A percentile compares a stretch with the other conserved stretches of the same genome.
phyloP scores from a whole-genome alignment of 768 basidiomycete genomes.

The Podaxis mareebaensis region DNA sequence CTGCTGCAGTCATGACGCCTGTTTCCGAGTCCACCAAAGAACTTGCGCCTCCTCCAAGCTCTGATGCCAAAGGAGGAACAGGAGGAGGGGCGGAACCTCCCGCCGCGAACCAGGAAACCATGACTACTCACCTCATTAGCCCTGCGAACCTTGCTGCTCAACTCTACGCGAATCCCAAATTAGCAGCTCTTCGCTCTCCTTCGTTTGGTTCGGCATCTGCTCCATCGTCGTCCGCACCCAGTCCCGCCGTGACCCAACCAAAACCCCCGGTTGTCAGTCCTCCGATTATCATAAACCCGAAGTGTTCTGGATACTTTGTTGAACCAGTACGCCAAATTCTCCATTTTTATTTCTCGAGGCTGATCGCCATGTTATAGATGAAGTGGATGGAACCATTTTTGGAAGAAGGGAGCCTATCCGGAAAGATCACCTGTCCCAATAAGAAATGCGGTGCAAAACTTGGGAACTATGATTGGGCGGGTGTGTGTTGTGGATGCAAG shows the following conservation, averaged over 20 bases:
- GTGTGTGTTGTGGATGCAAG: conserved; percentile 87
- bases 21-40: conserved; percentile 19
- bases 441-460: conserved; percentile 88
- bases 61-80: background rate
- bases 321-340: conserved; percentile 71
- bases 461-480: conserved; percentile 97
- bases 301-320: conserved; percentile 96
- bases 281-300: conserved; percentile 73
- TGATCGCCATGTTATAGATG: conserved; percentile 50
- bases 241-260: conserved; percentile 13
- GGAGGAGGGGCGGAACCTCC: conserved; percentile 1
- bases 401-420: conserved; percentile 71
- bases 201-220: conserved; percentile 7
- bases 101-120: conserved; percentile 8
- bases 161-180: conserved; percentile 41
- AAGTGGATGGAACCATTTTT: conserved; percentile 94
- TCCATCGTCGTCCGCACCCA: conserved; percentile 3
- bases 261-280: conserved; percentile 44
- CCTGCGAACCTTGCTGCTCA: conserved; percentile 43
- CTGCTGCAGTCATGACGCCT: conserved; percentile 40
- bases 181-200: conserved; percentile 38
- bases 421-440: conserved; percentile 93
- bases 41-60: background rate
- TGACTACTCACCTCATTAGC: conserved; percentile 33
- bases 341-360: background rate